These are phyloP conservation scores for Xylaria sp. DNA, from an alignment of 2,329 filamentous ascomycete genomes.

Conservation along the genomic window DNA sequence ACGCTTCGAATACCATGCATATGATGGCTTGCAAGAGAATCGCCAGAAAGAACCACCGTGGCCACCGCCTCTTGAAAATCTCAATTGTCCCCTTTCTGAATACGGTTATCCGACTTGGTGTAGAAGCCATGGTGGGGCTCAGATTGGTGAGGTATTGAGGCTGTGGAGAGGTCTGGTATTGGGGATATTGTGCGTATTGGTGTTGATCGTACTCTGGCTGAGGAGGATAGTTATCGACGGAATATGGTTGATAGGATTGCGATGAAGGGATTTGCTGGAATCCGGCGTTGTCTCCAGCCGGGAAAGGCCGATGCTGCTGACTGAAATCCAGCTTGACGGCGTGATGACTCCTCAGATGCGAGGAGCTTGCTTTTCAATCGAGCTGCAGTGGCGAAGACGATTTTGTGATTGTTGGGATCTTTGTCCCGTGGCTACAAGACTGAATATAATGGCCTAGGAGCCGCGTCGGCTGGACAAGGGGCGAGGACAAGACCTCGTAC, in stretches of 20 bases:
- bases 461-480: slow-evolving; percentile 14
- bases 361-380: slow-evolving; percentile 41
- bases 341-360: slow-evolving; percentile 42
- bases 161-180: slow-evolving; percentile 39
- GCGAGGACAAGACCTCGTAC: neutral
- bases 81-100: slow-evolving; percentile 69
- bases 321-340: slow-evolving; percentile 48
- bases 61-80: slow-evolving; percentile 86
- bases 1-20: slow-evolving; percentile 88
- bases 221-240: slow-evolving; percentile 37
- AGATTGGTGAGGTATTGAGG: slow-evolving; percentile 48
- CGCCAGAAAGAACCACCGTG: slow-evolving; percentile 82
- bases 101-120: slow-evolving; percentile 49
- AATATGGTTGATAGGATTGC: slow-evolving; percentile 38
- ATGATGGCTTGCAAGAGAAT: slow-evolving; percentile 81
- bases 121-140: slow-evolving; percentile 51
- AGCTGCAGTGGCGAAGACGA: slow-evolving; percentile 9
- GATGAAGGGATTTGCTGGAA: slow-evolving; percentile 46
- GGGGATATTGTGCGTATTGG: slow-evolving; percentile 46
- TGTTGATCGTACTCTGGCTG: slow-evolving; percentile 41
- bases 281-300: slow-evolving; percentile 44
- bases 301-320: slow-evolving; percentile 43
- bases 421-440: slow-evolving; percentile 21
- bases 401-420: slow-evolving; percentile 7
- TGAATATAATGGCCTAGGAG: slow-evolving; percentile 13